Evolutionary conservation across 2,329 filamentous ascomycete genomes (phyloP).

Genomic region (Metarhizium album): DNA sequence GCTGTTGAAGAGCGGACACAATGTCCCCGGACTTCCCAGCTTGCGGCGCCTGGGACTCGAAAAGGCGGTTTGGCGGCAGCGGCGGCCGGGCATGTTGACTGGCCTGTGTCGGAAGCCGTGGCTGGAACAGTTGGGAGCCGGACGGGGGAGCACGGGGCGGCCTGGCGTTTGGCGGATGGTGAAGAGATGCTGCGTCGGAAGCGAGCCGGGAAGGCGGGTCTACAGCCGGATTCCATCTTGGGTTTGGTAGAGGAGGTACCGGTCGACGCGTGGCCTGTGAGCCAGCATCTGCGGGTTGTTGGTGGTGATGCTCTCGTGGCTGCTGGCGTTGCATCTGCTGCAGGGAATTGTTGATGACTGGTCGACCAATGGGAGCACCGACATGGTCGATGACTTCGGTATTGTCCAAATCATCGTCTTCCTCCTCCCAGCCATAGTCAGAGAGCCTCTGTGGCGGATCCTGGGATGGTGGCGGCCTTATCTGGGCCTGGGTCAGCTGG

Average conservation of each 20-base stretch:
- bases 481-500: constrained; percentile 42
- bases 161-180: constrained; percentile 9
- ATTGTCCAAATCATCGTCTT: constrained; percentile 49
- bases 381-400: constrained; percentile 42
- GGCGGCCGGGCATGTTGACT: constrained; percentile 31
- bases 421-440: constrained; percentile 37
- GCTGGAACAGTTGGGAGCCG: constrained; percentile 21
- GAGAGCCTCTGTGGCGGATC: constrained; percentile 18
- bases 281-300: constrained; percentile 14
- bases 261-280: constrained; percentile 15
- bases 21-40: constrained; percentile 22
- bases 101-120: constrained; percentile 21
- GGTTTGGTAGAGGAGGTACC: constrained; percentile 23
- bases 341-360: constrained; percentile 25
- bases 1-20: constrained; percentile 38
- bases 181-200: constrained; percentile 7
- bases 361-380: constrained; percentile 27
- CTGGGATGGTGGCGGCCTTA: constrained; percentile 11
- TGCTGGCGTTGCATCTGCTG: constrained; percentile 22
- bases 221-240: constrained; percentile 27
- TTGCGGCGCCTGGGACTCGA: constrained; percentile 16
- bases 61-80: constrained; percentile 15
- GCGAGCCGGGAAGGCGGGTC: constrained; percentile 14
- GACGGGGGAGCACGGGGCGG: constrained; percentile 14
- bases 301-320: constrained; percentile 20